phyloP scores from a whole-genome alignment of 495 filamentous ascomycete species.

The Annulohypoxylon bovei region DNA sequence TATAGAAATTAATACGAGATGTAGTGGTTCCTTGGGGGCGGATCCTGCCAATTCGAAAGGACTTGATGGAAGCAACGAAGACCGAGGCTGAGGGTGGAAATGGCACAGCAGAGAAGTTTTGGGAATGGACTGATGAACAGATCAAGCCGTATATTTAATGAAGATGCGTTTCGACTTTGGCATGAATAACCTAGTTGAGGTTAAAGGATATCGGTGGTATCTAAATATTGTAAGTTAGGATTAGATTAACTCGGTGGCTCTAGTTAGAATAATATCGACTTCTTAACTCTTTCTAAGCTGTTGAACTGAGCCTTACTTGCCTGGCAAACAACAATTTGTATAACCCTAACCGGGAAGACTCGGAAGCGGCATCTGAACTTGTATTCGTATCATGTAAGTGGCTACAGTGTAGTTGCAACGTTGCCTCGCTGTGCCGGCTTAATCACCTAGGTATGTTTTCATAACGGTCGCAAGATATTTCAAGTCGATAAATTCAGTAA shows the following conservation, averaged over 20 bases:
- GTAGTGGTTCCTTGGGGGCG: slow-evolving; percentile 50
- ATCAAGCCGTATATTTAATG: slow-evolving; percentile 33
- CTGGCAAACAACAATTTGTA: neutral
- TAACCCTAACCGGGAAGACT: neutral
- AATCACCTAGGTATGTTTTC: neutral
- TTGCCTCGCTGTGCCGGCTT: neutral
- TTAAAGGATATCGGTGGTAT: neutral
- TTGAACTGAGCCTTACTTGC: neutral
- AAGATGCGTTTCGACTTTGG: neutral
- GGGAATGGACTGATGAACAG: slow-evolving; percentile 56
- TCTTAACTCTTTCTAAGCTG: neutral
- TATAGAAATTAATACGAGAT: neutral
- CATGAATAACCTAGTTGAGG: neutral
- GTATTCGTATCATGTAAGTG: neutral
- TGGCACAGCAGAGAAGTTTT: slow-evolving; percentile 48
- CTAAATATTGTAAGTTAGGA: neutral
- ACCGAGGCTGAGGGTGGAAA: slow-evolving; percentile 47
- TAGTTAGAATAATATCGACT: neutral
- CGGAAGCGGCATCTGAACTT: neutral
- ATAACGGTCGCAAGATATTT: neutral
- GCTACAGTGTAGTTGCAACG: neutral
- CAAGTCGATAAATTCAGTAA: neutral
- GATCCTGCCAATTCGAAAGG: slow-evolving; percentile 40
- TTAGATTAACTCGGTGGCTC: too few relatives aligned
- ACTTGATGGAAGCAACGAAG: slow-evolving; percentile 45